Conservation (phyloP, 2,329 filamentous ascomycete genomes). For the Alternaria burnsii region DNA sequence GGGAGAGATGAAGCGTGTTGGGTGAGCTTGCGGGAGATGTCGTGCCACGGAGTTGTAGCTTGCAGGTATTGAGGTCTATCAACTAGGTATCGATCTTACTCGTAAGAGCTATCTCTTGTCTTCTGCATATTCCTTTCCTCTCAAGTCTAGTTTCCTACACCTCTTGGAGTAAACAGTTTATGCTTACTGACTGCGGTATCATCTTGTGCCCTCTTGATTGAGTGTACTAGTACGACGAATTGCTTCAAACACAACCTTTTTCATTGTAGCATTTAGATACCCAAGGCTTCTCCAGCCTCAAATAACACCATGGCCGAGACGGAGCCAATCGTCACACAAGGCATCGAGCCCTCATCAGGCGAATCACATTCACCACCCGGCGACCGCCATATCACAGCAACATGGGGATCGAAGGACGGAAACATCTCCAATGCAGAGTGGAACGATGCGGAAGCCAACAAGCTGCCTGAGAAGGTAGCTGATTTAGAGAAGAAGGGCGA, state of each 20-base stretch:
- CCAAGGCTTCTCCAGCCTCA: not conserved
- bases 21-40: constrained; percentile 11
- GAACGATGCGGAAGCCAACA: constrained; percentile 58
- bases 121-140: not conserved
- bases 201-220: constrained; percentile 10
- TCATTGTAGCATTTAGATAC: not conserved
- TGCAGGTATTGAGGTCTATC: not conserved
- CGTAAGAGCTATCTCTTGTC: not conserved
- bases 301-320: constrained; percentile 29
- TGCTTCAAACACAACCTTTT: not conserved
- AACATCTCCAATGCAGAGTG: constrained; percentile 56
- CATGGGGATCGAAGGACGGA: constrained; percentile 39
- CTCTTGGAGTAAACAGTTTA: not conserved
- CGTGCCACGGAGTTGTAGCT: constrained; percentile 19
- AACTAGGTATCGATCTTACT: not conserved
- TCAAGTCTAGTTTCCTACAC: not conserved
- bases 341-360: constrained; percentile 45
- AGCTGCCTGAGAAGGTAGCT: constrained; percentile 55
- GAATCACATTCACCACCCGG: constrained; percentile 41
- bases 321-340: constrained; percentile 41
- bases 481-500: constrained; percentile 36
- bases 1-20: not conserved
- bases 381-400: constrained; percentile 31
- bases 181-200: not conserved
- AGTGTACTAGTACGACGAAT: not conserved